Evolutionary conservation across 2,329 filamentous ascomycete species (phyloP).

Genomic region (Apiospora sp.): DNA sequence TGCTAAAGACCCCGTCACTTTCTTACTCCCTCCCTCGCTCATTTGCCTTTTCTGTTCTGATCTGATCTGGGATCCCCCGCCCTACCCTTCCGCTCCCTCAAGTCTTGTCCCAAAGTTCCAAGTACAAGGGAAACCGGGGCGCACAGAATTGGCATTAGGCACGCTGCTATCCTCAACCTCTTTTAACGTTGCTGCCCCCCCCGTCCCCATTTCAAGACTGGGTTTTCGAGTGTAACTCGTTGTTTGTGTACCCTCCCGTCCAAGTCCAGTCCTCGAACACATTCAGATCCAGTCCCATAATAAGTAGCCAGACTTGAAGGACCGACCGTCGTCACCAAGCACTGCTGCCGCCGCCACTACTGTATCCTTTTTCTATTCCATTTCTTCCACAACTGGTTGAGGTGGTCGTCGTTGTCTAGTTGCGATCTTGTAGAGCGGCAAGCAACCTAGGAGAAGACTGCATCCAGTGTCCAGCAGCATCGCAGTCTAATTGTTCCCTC

Average conservation of each 20-base stretch:
- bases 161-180: conserved; percentile 26
- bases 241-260: not conserved
- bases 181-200: conserved; percentile 27
- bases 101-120: conserved; percentile 15
- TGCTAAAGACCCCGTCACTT: conserved; percentile 20
- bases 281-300: not conserved
- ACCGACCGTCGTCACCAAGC: not conserved
- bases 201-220: conserved; percentile 22
- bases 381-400: not conserved
- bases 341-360: not conserved
- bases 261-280: not conserved
- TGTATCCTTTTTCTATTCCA: not conserved
- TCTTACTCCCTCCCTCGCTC: conserved; percentile 21
- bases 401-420: not conserved
- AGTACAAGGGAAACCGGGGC: conserved; percentile 14
- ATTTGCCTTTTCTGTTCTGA: conserved; percentile 12
- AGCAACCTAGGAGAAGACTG: conserved; percentile 9
- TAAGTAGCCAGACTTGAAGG: conserved; percentile 18
- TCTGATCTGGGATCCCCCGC: conserved; percentile 22
- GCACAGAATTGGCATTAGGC: conserved; percentile 21
- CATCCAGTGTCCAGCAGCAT: conserved; percentile 16
- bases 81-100: conserved; percentile 19
- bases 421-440: not conserved
- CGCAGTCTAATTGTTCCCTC: conserved; percentile 1
- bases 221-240: conserved; percentile 16